Evolutionary conservation across 2,329 filamentous ascomycete genomes (phyloP).

Genomic region (Sordariomycetes sp.): DNA sequence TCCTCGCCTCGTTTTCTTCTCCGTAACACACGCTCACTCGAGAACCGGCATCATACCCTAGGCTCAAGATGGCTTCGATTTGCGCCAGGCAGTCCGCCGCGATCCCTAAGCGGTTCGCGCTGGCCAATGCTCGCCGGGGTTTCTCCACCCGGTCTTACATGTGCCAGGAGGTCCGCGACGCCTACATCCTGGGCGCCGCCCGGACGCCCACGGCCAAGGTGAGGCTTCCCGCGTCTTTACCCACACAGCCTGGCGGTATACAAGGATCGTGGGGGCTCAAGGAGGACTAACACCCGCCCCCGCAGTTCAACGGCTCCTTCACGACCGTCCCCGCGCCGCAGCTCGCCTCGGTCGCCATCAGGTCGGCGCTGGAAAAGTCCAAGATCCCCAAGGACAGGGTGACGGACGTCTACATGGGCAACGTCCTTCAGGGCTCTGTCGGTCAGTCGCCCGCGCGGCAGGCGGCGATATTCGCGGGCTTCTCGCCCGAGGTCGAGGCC

Average conservation of each 20-base stretch:
- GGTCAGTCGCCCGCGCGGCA: conserved; percentile 90
- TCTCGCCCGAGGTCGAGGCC: conserved; percentile 70
- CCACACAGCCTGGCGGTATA: too few relatives aligned
- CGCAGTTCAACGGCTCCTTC: conserved; percentile 87
- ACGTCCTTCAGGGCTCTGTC: conserved; percentile 71
- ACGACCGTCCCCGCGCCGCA: conserved; percentile 71
- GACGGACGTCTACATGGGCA: conserved; percentile 93
- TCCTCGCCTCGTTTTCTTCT: background rate
- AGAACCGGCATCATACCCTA: background rate
- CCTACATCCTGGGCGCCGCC: conserved; percentile 84
- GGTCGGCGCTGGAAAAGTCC: conserved; percentile 77
- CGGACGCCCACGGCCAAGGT: conserved; percentile 87
- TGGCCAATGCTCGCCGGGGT: conserved; percentile 6
- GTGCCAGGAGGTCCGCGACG: conserved; percentile 65
- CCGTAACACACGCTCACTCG: background rate
- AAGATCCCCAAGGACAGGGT: conserved; percentile 69
- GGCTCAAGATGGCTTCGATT: conserved; percentile 1
- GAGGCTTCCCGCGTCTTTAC: conserved; percentile 9
- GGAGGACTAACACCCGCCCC: background rate
- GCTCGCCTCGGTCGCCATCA: conserved; percentile 84
- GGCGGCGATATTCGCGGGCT: conserved; percentile 76
- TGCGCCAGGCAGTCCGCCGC: conserved; percentile 24
- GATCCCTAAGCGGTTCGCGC: conserved; percentile 14
- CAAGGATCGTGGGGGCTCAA: background rate
- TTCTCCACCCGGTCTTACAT: conserved; percentile 32